These are phyloP conservation scores for Endothia cerciana DNA, from an alignment of 2,329 filamentous ascomycete genomes.

Conservation along the genomic window DNA sequence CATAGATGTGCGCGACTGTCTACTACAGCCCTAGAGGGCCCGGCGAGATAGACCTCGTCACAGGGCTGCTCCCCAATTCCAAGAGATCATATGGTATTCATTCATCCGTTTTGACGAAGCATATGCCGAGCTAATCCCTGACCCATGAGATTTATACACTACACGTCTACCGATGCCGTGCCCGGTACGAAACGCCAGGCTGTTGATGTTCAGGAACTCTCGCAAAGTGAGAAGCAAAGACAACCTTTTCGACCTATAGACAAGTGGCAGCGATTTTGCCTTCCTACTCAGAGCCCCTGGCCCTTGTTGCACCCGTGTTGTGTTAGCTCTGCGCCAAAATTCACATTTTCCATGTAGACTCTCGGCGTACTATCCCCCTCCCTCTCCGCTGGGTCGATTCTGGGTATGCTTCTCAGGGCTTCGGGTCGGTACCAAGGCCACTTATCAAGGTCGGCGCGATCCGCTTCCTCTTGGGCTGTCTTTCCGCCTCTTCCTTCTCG, in stretches of 20 bases:
- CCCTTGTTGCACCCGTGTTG: neutral
- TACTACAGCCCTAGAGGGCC: too few relatives aligned
- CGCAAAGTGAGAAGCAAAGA: neutral
- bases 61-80: neutral
- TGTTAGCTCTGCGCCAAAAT: neutral
- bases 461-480: conserved; percentile 68
- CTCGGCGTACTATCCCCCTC: neutral
- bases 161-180: conserved; percentile 6
- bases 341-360: neutral
- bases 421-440: conserved; percentile 28
- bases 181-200: conserved; percentile 4
- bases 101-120: neutral
- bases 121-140: conserved; percentile 6
- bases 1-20: neutral
- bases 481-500: conserved; percentile 54
- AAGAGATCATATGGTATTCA: neutral
- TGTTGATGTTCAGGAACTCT: neutral
- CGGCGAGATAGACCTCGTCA: neutral
- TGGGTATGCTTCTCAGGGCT: conserved; percentile 4
- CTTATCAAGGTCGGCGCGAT: conserved; percentile 69
- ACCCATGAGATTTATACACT: conserved; percentile 1
- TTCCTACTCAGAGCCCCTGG: neutral
- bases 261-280: neutral
- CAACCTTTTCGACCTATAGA: neutral
- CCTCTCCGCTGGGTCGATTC: neutral